Conservation (phyloP, 2,329 filamentous ascomycete species). For the Raffaelea albimanens region DNA sequence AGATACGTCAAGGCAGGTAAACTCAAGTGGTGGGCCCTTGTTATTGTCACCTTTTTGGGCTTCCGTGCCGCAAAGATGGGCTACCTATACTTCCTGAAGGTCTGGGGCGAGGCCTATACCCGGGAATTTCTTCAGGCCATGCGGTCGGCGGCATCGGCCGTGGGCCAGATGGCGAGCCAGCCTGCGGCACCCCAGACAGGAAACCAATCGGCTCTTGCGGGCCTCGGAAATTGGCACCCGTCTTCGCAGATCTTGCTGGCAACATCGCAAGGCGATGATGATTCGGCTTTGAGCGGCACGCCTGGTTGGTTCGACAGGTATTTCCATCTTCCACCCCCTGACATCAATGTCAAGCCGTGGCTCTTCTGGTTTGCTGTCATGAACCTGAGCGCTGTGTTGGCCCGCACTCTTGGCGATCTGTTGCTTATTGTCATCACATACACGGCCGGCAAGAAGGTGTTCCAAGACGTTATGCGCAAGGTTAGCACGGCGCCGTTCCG, state of each 20-base stretch:
- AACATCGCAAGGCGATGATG: neutral
- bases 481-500: conserved; percentile 77
- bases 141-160: neutral
- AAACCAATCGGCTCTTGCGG: neutral
- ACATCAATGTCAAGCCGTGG: conserved; percentile 63
- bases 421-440: conserved; percentile 72
- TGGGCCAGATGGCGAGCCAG: too few relatives aligned
- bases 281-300: neutral
- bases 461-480: conserved; percentile 59
- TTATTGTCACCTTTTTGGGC: conserved; percentile 52
- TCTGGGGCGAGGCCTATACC: conserved; percentile 70
- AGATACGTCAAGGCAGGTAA: conserved; percentile 76
- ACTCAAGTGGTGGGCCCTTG: conserved; percentile 59
- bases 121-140: neutral
- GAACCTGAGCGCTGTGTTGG: conserved; percentile 48
- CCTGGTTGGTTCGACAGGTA: conserved; percentile 16
- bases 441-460: conserved; percentile 65
- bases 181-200: too few relatives aligned
- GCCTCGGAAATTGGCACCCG: neutral
- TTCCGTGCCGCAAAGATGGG: conserved; percentile 57
- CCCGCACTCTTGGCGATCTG: conserved; percentile 52
- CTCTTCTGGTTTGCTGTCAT: conserved; percentile 60
- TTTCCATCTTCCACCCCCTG: conserved; percentile 54
- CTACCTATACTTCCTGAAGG: conserved; percentile 74
- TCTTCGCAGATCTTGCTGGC: neutral